Conservation (phyloP, 2,329 filamentous ascomycete species). For the Xylaria digitata region DNA sequence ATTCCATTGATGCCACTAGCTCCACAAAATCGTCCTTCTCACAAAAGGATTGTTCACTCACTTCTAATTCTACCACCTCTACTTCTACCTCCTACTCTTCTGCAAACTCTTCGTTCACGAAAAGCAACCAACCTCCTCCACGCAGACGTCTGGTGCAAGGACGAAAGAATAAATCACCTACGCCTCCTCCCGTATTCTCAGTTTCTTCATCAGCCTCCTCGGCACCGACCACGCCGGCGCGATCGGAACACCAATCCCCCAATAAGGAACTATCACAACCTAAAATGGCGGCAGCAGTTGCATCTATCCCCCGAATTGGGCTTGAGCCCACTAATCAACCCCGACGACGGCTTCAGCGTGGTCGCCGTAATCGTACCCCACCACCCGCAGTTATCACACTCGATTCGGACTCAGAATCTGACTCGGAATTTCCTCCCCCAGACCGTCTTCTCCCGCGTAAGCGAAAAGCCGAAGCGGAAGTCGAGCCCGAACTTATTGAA, state of each 20-base stretch:
- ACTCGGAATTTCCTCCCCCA: constrained; percentile 11
- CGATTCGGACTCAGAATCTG: constrained; percentile 39
- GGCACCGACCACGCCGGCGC: constrained; percentile 45
- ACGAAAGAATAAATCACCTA: constrained; percentile 44
- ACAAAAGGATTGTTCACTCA: constrained; percentile 33
- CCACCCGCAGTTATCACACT: constrained; percentile 32
- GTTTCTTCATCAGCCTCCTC: constrained; percentile 49
- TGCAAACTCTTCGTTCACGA: constrained; percentile 34
- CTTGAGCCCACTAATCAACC: constrained; percentile 28
- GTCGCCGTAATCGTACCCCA: constrained; percentile 39
- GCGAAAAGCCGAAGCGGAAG: constrained; percentile 42
- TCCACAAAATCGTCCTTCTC: constrained; percentile 33
- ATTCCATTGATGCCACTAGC: constrained; percentile 6
- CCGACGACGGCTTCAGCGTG: constrained; percentile 45
- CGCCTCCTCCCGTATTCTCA: constrained; percentile 48
- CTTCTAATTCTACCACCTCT: constrained; percentile 30
- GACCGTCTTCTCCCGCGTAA: constrained; percentile 36
- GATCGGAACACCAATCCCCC: constrained; percentile 38
- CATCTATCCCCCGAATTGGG: neutral
- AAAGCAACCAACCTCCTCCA: constrained; percentile 36
- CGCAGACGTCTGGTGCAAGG: constrained; percentile 49
- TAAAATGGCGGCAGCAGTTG: constrained; percentile 20
- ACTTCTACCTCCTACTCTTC: constrained; percentile 31
- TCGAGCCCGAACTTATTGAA: constrained; percentile 31
- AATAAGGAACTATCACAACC: constrained; percentile 13